phyloP scores from a whole-genome alignment of 1,284 basidiomycete species.

The Lignosus rhinocerotis region DNA sequence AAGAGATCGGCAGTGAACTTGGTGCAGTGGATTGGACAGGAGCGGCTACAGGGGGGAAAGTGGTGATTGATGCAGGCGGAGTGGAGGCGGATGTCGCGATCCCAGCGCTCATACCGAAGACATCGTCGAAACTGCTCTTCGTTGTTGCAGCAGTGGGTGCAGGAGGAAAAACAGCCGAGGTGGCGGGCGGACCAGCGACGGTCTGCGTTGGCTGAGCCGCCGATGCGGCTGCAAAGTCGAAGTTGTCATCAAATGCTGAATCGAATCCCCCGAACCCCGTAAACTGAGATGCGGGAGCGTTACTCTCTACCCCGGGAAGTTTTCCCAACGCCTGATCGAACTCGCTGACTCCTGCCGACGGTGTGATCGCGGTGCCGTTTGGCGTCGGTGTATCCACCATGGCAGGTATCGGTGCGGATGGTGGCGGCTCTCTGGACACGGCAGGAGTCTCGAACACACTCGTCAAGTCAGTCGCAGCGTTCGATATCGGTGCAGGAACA shows the following conservation, averaged over 20 bases:
- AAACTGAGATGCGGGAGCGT: constrained; percentile 45
- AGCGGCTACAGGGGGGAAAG: constrained; percentile 10
- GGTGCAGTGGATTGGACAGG: constrained; percentile 8
- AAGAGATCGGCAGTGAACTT: constrained; percentile 38
- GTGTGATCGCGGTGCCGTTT: constrained; percentile 26
- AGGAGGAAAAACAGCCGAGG: not conserved
- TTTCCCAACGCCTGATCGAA: constrained; percentile 75
- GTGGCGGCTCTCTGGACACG: constrained; percentile 12
- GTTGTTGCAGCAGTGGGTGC: constrained; percentile 4
- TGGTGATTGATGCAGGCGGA: constrained; percentile 17
- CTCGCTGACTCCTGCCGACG: constrained; percentile 54
- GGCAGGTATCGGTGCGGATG: constrained; percentile 18
- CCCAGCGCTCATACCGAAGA: constrained; percentile 26
- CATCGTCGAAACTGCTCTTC: constrained; percentile 27
- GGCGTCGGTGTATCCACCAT: constrained; percentile 18
- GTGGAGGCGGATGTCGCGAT: constrained; percentile 20
- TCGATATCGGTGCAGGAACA: not conserved
- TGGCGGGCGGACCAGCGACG: not conserved
- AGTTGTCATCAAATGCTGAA: constrained; percentile 82
- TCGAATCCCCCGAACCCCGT: constrained; percentile 50
- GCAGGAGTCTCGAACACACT: constrained; percentile 25
- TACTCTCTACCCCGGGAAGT: constrained; percentile 40
- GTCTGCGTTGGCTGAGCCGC: constrained; percentile 30
- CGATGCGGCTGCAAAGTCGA: constrained; percentile 71
- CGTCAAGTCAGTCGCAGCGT: constrained; percentile 8